Percentiles rank a stretch among this genome's conserved stretches.
phyloP scores from a whole-genome alignment of 2,329 filamentous ascomycete genomes.

The Grosmannia clavigera region DNA sequence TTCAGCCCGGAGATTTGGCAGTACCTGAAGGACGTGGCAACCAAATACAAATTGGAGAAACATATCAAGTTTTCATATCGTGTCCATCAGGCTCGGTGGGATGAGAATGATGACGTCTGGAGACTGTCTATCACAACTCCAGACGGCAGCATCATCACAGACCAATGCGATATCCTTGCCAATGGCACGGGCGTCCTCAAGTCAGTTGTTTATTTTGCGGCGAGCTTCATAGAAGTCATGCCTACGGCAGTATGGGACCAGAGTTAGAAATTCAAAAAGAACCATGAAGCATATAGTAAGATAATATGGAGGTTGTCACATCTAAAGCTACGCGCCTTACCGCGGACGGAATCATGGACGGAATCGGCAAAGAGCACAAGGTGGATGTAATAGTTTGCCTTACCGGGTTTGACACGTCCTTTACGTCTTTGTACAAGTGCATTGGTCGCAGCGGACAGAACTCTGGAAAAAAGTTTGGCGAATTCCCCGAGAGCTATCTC shows the following conservation, averaged over 20 bases:
- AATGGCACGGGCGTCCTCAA: slow-evolving; percentile 13
- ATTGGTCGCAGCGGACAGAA: slow-evolving; percentile 4
- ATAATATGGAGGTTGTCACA: slow-evolving; percentile 30
- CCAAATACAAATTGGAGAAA: slow-evolving; percentile 21
- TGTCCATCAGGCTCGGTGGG: slow-evolving; percentile 27
- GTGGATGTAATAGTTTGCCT: slow-evolving; percentile 20
- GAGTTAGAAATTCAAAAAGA: too few relatives aligned
- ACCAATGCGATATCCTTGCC: slow-evolving; percentile 11
- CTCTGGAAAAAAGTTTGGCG: slow-evolving; percentile 6
- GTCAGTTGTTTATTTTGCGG: not conserved
- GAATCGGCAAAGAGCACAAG: slow-evolving; percentile 16
- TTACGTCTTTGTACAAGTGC: slow-evolving; percentile 18
- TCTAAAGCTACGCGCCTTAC: slow-evolving; percentile 25
- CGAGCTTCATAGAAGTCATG: slow-evolving; percentile 3
- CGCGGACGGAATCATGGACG: slow-evolving; percentile 16
- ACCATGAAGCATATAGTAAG: slow-evolving; percentile 21
- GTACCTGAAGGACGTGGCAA: slow-evolving; percentile 21
- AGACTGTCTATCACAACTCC: slow-evolving; percentile 15
- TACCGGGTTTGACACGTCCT: slow-evolving; percentile 24
- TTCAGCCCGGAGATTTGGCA: slow-evolving; percentile 11
- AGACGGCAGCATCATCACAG: slow-evolving; percentile 10
- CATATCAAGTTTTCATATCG: slow-evolving; percentile 30
- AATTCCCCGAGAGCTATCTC: too few relatives aligned
- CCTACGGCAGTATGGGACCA: slow-evolving; percentile 19
- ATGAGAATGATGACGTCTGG: slow-evolving; percentile 28